Base-by-base conservation (phyloP, 2,329 filamentous ascomycete species). In the Claviceps quebecensis region DNA sequence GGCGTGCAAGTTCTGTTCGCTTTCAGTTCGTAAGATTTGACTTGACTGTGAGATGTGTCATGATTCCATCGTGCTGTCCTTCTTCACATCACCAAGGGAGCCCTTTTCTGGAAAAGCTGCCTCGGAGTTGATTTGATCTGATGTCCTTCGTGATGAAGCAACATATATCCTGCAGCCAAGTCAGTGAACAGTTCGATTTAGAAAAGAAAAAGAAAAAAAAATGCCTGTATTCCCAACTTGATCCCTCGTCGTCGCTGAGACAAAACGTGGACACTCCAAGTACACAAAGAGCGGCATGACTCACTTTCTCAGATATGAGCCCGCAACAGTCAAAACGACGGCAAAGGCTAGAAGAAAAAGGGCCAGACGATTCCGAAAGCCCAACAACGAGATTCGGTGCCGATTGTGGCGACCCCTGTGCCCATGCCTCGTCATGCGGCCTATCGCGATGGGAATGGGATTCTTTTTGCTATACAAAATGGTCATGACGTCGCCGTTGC, bases 401-500 rank as follows among this genome's bases (percentile, higher is more conserved):
- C 34, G 40, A 17, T 39, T 39, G 5, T 19, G 53, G 16, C 19
- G 39, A 29, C 29, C 8, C 11, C 29, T 34, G 22, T 45, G n/a
- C 5, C 41, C 37, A 6, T 43, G 43, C 44, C 44, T 26, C 23
- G 29, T 45, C 1, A 16, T 17, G 4, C 26, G 23, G 29, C 19
- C 44, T 6, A n/a, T 19, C 1, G 39, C 19, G 9, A 52, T 23
- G 43, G 47, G 47, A 5, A 45, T 29, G 7, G 40, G 8, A 4
- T 36, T 17, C 5, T 49, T 51, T 8, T 38, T 29, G 29, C 46
- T 52, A 29, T 52, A 52, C 4, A 52, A 26, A 3, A 52, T 14
- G 2, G 54, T 37, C 47, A 59, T 44, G 22, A 59, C 5, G 1
- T 59, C 53, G 40, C 54, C 56, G n/a, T 58, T 55, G 45, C 48